These are phyloP conservation scores for Phylloporus rhodoxanthus DNA, from an alignment of 768 basidiomycete species.

Conservation along the genomic window DNA sequence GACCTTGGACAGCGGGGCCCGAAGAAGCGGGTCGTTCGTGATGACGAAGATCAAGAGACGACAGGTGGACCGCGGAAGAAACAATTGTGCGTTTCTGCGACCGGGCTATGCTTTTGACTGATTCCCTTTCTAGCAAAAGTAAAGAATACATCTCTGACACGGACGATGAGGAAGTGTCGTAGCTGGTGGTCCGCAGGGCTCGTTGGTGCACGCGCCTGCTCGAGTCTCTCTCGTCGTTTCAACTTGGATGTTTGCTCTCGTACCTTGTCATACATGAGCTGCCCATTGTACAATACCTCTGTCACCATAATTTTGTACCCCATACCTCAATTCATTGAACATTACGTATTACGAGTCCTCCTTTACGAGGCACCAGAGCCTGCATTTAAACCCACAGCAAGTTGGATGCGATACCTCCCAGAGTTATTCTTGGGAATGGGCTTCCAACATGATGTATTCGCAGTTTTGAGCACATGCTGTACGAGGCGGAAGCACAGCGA, in stretches of 20 bases:
- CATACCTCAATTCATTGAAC: background rate
- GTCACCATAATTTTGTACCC: background rate
- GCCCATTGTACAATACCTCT: background rate
- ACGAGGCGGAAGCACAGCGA: too few relatives aligned
- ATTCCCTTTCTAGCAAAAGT: conserved; percentile 60
- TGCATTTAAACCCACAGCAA: too few relatives aligned
- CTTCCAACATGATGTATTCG: too few relatives aligned
- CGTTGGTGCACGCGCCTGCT: background rate
- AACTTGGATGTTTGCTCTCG: background rate
- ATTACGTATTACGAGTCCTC: too few relatives aligned
- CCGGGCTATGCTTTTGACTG: background rate
- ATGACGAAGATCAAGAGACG: conserved; percentile 73
- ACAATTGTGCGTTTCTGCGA: conserved; percentile 51
- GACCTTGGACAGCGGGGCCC: conserved; percentile 33
- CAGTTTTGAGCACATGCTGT: too few relatives aligned
- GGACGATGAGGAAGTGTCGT: conserved; percentile 72
- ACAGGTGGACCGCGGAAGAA: conserved; percentile 63
- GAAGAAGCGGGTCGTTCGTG: conserved; percentile 73
- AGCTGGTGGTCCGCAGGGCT: conserved; percentile 12
- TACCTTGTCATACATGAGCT: background rate
- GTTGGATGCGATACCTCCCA: too few relatives aligned
- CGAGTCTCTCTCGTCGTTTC: background rate
- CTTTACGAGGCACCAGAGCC: too few relatives aligned
- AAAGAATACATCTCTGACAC: conserved; percentile 84
- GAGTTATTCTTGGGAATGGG: too few relatives aligned